Conservation (phyloP, 2,329 filamentous ascomycete genomes). For the Hyphodiscus sp. region DNA sequence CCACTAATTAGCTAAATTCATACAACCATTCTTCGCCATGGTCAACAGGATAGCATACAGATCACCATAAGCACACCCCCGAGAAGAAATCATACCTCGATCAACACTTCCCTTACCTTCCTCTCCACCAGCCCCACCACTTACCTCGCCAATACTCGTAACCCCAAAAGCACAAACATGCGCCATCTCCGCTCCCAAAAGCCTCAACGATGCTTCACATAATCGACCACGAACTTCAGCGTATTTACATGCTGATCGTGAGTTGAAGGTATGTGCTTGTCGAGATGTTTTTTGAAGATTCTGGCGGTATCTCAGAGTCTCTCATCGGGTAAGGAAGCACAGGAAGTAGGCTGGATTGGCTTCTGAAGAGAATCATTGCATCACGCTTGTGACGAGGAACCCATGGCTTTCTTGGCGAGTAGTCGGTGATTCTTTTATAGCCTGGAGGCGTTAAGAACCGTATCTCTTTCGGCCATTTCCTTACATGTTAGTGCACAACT, state of each 20-base stretch:
- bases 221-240: conserved; percentile 39
- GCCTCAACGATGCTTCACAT: conserved; percentile 34
- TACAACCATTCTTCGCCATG: conserved; percentile 14
- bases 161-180: conserved; percentile 47
- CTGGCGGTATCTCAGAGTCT: conserved; percentile 11
- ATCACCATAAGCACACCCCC: conserved; percentile 10
- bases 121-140: conserved; percentile 12
- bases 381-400: neutral
- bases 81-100: conserved; percentile 8
- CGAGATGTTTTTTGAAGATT: conserved; percentile 25
- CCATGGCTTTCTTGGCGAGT: neutral
- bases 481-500: neutral
- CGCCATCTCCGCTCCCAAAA: conserved; percentile 38
- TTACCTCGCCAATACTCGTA: conserved; percentile 45
- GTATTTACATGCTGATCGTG: conserved; percentile 39
- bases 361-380: neutral
- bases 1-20: conserved; percentile 13
- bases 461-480: neutral
- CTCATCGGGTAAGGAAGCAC: neutral
- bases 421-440: conserved; percentile 10
- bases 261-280: conserved; percentile 33
- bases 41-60: conserved; percentile 11
- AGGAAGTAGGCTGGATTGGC: neutral
- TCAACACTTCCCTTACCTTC: conserved; percentile 12
- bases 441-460: too few relatives aligned